These are phyloP conservation scores for Cenchrus americanus DNA, from an alignment of 176 grass and related monocot species.

Conservation along the genomic window DNA sequence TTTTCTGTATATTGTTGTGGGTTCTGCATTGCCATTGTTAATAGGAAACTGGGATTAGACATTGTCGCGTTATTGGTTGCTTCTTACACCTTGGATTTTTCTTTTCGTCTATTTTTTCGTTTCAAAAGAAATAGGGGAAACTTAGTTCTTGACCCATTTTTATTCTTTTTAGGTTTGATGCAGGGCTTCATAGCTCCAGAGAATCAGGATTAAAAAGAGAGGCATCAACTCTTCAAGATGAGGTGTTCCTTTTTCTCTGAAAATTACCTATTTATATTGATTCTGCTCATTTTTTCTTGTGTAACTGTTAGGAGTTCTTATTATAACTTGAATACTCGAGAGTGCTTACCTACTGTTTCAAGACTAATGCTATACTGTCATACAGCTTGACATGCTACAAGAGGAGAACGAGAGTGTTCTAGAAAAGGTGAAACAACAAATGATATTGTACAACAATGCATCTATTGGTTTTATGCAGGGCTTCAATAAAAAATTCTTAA, in stretches of 20 bases:
- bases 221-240: slow-evolving; percentile 90
- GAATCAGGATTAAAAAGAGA: slow-evolving; percentile 69
- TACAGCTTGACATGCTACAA: slow-evolving; percentile 99
- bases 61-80: slow-evolving; percentile 7
- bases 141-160: slow-evolving; percentile 7
- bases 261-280: slow-evolving; percentile 21
- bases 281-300: slow-evolving; percentile 33
- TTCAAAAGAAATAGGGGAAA: slow-evolving; percentile 25
- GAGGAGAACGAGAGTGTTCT: slow-evolving; percentile 95
- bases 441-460: not conserved
- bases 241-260: slow-evolving; percentile 63
- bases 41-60: not conserved
- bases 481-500: slow-evolving; percentile 27
- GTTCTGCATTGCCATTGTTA: slow-evolving; percentile 17
- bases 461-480: slow-evolving; percentile 8
- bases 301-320: slow-evolving; percentile 22
- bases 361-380: slow-evolving; percentile 47
- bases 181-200: slow-evolving; percentile 56
- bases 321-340: slow-evolving; percentile 35
- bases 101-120: not conserved
- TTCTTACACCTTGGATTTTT: slow-evolving; percentile 34
- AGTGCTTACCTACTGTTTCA: slow-evolving; percentile 35
- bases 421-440: slow-evolving; percentile 75
- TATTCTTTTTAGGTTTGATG: slow-evolving; percentile 61
- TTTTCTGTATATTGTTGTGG: slow-evolving; percentile 25